These are phyloP conservation scores for Hypoxylon perforatum DNA, from an alignment of 495 filamentous ascomycete genomes.

Conservation along the genomic window DNA sequence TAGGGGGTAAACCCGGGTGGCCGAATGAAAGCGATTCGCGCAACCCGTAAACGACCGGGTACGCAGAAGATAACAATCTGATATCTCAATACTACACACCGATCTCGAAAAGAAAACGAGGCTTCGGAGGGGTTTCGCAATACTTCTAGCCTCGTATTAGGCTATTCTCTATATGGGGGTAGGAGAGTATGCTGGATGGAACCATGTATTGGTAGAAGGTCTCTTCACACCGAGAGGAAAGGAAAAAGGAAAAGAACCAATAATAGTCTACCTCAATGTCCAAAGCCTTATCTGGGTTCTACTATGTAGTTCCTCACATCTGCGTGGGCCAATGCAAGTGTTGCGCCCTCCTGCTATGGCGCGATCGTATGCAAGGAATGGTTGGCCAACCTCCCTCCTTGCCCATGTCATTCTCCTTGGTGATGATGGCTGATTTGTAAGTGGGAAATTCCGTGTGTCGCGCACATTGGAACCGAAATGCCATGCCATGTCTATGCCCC, in stretches of 20 bases:
- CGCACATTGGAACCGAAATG: constrained; percentile 22
- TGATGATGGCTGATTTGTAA: constrained; percentile 20
- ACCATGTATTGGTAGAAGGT: constrained; percentile 10
- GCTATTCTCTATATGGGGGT: constrained; percentile 32
- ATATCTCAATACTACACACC: constrained; percentile 15
- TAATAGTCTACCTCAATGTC: constrained; percentile 13
- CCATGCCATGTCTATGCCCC: constrained; percentile 10
- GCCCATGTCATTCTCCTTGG: constrained; percentile 1
- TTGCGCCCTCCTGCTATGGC: constrained; percentile 12
- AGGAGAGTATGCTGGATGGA: constrained; percentile 12
- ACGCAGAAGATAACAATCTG: constrained; percentile 13
- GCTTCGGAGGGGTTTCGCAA: not conserved
- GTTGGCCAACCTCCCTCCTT: constrained; percentile 8
- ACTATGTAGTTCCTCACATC: constrained; percentile 4
- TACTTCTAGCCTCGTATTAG: constrained; percentile 25
- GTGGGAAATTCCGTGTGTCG: constrained; percentile 29
- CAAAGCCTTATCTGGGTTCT: constrained; percentile 19
- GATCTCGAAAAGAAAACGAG: constrained; percentile 15
- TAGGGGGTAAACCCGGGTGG: constrained; percentile 12
- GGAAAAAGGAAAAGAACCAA: constrained; percentile 3
- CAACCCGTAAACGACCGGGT: constrained; percentile 10
- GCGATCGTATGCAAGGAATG: constrained; percentile 16
- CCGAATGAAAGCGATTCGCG: constrained; percentile 23
- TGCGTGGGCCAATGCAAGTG: constrained; percentile 26
- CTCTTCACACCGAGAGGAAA: constrained; percentile 1